Evolutionary conservation across 805 yeast genomes (phyloP).

Genomic region (Pichia californica): DNA sequence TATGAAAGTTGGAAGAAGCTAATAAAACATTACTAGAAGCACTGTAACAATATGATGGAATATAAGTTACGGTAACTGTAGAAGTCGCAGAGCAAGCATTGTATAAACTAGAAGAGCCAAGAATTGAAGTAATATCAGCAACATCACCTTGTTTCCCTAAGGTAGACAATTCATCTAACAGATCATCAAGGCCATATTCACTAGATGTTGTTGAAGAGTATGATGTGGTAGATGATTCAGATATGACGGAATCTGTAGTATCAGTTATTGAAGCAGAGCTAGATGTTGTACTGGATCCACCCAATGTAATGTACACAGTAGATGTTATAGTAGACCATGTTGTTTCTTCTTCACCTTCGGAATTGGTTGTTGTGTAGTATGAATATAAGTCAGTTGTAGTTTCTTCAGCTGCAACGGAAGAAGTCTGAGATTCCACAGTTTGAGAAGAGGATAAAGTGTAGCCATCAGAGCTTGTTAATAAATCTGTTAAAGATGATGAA

Average conservation of each 20-base stretch:
- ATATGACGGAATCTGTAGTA: not conserved
- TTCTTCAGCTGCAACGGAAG: not conserved
- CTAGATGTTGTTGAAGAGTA: slow-evolving; percentile 7
- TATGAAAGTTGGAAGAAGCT: slow-evolving; percentile 2
- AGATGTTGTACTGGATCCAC: not conserved
- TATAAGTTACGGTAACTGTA: slow-evolving; percentile 19
- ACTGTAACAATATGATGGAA: slow-evolving; percentile 7
- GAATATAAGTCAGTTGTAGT: not conserved
- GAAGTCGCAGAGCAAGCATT: slow-evolving; percentile 12
- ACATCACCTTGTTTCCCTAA: slow-evolving; percentile 7
- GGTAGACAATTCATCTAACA: not conserved
- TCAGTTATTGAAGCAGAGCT: not conserved
- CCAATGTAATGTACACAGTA: slow-evolving; percentile 5
- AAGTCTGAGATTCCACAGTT: too few species aligned
- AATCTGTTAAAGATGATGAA: not conserved
- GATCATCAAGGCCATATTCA: slow-evolving; percentile 1
- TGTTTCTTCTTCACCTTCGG: slow-evolving; percentile 3
- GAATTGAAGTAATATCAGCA: slow-evolving; percentile 6
- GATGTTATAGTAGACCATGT: slow-evolving; percentile 7
- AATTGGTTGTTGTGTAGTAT: slow-evolving; percentile 1
- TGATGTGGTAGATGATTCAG: slow-evolving; percentile 1
- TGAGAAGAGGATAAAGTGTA: not conserved
- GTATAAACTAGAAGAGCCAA: slow-evolving; percentile 1
- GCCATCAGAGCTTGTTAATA: not conserved
- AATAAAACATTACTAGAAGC: not conserved